phyloP scores from a whole-genome alignment of 768 basidiomycete genomes.

The Leucocoprinus birnbaumii region DNA sequence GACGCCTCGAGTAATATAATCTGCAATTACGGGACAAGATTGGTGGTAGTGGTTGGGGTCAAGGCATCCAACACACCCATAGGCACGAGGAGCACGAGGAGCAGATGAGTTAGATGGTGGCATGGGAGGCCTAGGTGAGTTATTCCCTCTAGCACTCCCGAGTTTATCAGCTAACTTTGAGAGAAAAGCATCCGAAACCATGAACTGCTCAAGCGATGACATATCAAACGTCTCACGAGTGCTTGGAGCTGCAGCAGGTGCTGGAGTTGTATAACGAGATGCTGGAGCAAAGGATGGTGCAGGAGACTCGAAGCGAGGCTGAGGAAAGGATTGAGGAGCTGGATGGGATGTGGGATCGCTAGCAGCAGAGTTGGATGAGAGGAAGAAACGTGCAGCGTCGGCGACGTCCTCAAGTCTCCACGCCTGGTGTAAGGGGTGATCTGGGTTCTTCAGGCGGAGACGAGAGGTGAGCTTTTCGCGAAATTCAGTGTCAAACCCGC shows the following conservation, averaged over 20 bases:
- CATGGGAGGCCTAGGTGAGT: background rate
- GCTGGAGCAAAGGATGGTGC: no score
- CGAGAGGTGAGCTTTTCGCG: background rate
- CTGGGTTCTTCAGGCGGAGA: constrained; percentile 1
- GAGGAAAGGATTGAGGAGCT: background rate
- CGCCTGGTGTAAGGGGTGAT: constrained; percentile 13
- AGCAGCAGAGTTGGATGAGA: background rate
- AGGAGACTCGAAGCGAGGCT: no score
- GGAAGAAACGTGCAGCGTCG: constrained; percentile 3
- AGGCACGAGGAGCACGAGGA: background rate
- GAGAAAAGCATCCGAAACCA: background rate
- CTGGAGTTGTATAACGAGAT: no score
- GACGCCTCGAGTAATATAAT: background rate
- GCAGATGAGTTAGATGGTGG: no score
- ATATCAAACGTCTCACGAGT: no score
- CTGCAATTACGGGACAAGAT: background rate
- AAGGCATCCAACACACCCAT: background rate
- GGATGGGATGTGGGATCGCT: background rate
- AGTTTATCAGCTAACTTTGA: background rate
- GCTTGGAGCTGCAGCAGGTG: no score
- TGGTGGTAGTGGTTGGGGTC: background rate
- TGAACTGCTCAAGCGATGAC: no score
- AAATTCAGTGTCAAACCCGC: constrained; percentile 12
- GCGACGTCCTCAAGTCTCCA: constrained; percentile 8
- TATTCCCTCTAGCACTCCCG: background rate